Evolutionary conservation across 2,329 filamentous ascomycete genomes (phyloP), one percentile per base, ranked within the genome.

Genomic region (Penicillium nordicum): DNA sequence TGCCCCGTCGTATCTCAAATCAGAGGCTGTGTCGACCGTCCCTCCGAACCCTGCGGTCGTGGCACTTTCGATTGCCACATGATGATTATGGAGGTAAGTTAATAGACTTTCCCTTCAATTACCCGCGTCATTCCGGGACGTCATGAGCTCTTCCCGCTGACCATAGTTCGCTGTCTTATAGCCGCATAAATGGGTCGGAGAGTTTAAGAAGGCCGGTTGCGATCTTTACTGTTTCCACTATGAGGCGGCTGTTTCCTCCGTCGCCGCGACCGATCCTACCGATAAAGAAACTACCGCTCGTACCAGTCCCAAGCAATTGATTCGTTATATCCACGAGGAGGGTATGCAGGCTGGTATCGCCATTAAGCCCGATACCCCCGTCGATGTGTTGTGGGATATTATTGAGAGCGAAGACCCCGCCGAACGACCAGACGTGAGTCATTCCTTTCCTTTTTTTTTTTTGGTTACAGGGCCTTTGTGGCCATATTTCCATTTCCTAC

Each of bases 191-290:
- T 99, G 94, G 94, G 92, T 97, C 68, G 90, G 89, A 71, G 90
- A 96, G 60, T 97, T 99, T 80, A 86, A 94, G 74, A 87, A 89
- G 51, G 94, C 92, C 58, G 94, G 94, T 52, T 97, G 92, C 77
- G 92, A 99, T 75, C 83, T 99, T n/a, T 99, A 99, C 81, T 97
- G 94, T 82, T 99, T 99, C 82, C 94, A 99, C 81, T 97, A 97
- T 77, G 94, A 99, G 79, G 94, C 94, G 27, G 94, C 94, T 62
- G 84, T 94, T 47, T 77, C 79, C 64, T 96, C 90, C 49, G 90
- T 89, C 42, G 91, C 89, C 36, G 92, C 92, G 68, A 90, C 92
- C 70, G 85, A 82, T 53, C 92, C 93, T 46, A 85, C 88, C 66
- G 83, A 82, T 54, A 82, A 78, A 52, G 85, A 85, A 14, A 88